Conservation (phyloP, 2,329 filamentous ascomycete genomes). For the Neophaeococcomyces mojaviensis region DNA sequence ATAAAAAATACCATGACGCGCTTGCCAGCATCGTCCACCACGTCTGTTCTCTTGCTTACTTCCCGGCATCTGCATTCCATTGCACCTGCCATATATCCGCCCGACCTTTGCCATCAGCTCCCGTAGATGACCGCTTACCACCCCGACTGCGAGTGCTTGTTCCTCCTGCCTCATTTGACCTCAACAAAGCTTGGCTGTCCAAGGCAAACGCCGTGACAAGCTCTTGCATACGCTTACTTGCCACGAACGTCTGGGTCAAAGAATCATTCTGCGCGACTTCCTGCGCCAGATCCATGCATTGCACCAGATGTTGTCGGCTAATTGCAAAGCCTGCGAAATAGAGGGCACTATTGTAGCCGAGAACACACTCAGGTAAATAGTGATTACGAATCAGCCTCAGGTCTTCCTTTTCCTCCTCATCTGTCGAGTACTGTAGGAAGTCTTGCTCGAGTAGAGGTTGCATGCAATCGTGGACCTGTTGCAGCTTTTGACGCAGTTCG, state of each 20-base stretch:
- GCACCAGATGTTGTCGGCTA: conserved; percentile 67
- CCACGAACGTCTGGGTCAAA: conserved; percentile 57
- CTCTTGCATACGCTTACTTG: conserved; percentile 63
- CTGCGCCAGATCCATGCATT: conserved; percentile 79
- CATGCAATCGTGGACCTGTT: conserved; percentile 50
- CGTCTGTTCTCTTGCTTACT: background rate
- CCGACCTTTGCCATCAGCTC: conserved; percentile 9
- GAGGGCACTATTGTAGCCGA: conserved; percentile 75
- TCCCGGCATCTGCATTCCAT: conserved; percentile 29
- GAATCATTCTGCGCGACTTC: conserved; percentile 66
- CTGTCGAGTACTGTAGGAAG: conserved; percentile 49
- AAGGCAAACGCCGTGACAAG: conserved; percentile 68
- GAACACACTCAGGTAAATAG: conserved; percentile 77
- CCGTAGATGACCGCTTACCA: conserved; percentile 18
- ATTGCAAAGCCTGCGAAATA: conserved; percentile 70
- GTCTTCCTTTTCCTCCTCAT: conserved; percentile 51
- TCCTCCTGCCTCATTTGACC: conserved; percentile 35
- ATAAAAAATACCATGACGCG: no score
- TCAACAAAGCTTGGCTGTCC: conserved; percentile 64
- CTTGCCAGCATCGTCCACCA: background rate
- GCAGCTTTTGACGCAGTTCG: conserved; percentile 48
- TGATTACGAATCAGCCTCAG: conserved; percentile 60
- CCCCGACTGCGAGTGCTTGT: conserved; percentile 14
- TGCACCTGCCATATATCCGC: conserved; percentile 22
- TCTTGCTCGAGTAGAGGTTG: conserved; percentile 52